A percentile compares a stretch with the other conserved stretches of the same genome.
Conservation (phyloP, 805 yeast genomes). For the Candida jianshihensis region DNA sequence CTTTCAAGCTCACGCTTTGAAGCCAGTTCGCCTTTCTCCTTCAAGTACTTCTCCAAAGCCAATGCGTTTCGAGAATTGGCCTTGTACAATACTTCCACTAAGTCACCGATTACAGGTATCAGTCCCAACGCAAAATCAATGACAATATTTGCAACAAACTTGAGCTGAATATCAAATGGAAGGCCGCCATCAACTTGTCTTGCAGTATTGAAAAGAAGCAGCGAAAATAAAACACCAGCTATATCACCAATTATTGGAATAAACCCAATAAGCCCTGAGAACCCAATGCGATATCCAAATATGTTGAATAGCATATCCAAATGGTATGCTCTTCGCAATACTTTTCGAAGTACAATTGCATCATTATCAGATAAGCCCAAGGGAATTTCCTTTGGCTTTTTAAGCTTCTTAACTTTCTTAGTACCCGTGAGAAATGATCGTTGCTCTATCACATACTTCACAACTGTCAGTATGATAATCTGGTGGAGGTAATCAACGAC, state of each 20-base stretch:
- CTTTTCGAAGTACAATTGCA: constrained; percentile 37
- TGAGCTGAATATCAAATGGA: constrained; percentile 44
- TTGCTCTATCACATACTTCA: constrained; percentile 18
- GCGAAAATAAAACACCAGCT: constrained; percentile 45
- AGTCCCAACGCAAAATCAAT: constrained; percentile 66
- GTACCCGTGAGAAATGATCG: constrained; percentile 13
- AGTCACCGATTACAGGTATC: constrained; percentile 71
- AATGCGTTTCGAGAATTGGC: constrained; percentile 70
- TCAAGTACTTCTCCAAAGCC: constrained; percentile 52
- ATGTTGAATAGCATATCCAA: constrained; percentile 60
- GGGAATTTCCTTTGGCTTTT: constrained; percentile 38
- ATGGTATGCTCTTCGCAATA: constrained; percentile 56
- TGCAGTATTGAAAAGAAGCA: constrained; percentile 34
- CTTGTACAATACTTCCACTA: constrained; percentile 64
- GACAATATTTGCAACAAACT: constrained; percentile 54
- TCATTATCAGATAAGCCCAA: constrained; percentile 50
- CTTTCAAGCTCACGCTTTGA: background rate
- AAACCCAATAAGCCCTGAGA: constrained; percentile 60
- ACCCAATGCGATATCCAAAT: constrained; percentile 62
- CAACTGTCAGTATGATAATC: background rate
- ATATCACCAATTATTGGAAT: constrained; percentile 65
- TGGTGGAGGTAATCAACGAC: background rate
- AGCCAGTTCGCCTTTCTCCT: constrained; percentile 13
- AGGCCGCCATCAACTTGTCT: constrained; percentile 56
- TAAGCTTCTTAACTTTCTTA: constrained; percentile 14